Conservation (phyloP, 352 stramenopile species). For the Albugo candida region DNA sequence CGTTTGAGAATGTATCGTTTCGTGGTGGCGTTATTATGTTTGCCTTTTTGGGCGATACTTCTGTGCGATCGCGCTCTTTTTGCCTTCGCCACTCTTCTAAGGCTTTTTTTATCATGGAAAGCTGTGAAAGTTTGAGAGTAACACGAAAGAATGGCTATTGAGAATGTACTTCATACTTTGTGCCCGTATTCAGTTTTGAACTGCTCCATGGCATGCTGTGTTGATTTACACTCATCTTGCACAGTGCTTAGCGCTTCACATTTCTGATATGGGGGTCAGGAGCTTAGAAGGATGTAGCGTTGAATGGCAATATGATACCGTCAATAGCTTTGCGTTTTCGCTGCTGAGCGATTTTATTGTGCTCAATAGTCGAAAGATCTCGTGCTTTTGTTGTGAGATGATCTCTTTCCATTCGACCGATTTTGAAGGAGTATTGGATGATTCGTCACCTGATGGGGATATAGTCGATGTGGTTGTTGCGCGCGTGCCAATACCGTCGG, state of each 20-base stretch:
- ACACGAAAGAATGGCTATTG: neutral
- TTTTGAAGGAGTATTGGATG: too few relatives aligned
- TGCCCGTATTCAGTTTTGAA: conserved; percentile 79
- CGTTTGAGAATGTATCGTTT: neutral
- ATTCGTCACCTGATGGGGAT: too few relatives aligned
- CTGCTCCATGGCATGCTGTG: conserved; percentile 62
- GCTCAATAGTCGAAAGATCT: conserved; percentile 63
- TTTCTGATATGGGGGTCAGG: conserved; percentile 22
- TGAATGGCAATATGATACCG: conserved; percentile 17
- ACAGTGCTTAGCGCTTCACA: conserved; percentile 49
- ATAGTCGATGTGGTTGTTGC: conserved; percentile 2
- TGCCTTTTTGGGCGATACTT: neutral
- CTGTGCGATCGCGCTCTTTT: conserved; percentile 8
- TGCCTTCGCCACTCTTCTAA: conserved; percentile 76
- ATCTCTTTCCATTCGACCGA: conserved; percentile 14
- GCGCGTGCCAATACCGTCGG: conserved; percentile 2
- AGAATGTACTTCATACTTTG: conserved; percentile 22
- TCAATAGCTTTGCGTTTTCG: conserved; percentile 68
- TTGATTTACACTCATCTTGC: conserved; percentile 51
- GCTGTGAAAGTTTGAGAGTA: conserved; percentile 12
- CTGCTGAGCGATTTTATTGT: conserved; percentile 69
- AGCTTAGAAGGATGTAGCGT: neutral
- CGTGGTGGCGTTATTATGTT: too few relatives aligned
- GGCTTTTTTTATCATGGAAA: conserved; percentile 78
- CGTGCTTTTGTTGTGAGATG: conserved; percentile 50